These are phyloP conservation scores for Haplosporangium sp. DNA, from an alignment of 371 early-diverging fungal species.

Conservation along the genomic window DNA sequence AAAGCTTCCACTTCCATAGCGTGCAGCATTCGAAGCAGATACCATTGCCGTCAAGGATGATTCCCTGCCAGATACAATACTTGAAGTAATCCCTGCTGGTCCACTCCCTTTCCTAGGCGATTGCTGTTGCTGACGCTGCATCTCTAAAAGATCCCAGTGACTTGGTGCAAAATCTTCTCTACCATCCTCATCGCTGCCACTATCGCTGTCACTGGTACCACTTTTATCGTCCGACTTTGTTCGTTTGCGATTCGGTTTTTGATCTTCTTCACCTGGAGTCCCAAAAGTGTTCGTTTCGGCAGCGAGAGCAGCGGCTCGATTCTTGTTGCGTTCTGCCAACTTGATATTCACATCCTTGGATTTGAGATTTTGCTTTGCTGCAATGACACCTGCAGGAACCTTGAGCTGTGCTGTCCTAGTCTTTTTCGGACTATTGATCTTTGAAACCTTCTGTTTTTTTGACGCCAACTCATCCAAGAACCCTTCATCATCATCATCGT, in stretches of 20 bases:
- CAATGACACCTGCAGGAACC: constrained; percentile 39
- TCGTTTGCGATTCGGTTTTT: constrained; percentile 2
- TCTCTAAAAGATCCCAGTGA: constrained; percentile 48
- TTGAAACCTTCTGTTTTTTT: constrained; percentile 11
- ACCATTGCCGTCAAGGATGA: constrained; percentile 30
- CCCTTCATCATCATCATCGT: constrained; percentile 19
- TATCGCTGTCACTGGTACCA: constrained; percentile 8
- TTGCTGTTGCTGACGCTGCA: constrained; percentile 20
- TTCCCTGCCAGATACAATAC: constrained; percentile 8
- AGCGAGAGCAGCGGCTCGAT: constrained; percentile 5
- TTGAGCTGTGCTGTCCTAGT: constrained; percentile 22
- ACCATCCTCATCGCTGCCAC: constrained; percentile 10
- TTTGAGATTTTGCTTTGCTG: constrained; percentile 39
- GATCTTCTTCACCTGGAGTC: background rate
- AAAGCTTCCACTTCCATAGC: constrained; percentile 31
- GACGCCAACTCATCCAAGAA: constrained; percentile 21
- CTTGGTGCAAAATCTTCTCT: constrained; percentile 28
- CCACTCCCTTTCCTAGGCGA: background rate
- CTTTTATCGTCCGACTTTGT: background rate
- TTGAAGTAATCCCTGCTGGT: background rate
- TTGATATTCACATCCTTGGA: constrained; percentile 35
- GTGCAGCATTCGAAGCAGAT: constrained; percentile 36
- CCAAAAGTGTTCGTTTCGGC: background rate
- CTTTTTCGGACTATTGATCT: constrained; percentile 1
- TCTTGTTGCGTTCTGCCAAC: constrained; percentile 24